A percentile compares a stretch with the other conserved stretches of the same genome.
phyloP scores from a whole-genome alignment of 192 early-diverging fungal species.

The Entomortierella chlamydospora region DNA sequence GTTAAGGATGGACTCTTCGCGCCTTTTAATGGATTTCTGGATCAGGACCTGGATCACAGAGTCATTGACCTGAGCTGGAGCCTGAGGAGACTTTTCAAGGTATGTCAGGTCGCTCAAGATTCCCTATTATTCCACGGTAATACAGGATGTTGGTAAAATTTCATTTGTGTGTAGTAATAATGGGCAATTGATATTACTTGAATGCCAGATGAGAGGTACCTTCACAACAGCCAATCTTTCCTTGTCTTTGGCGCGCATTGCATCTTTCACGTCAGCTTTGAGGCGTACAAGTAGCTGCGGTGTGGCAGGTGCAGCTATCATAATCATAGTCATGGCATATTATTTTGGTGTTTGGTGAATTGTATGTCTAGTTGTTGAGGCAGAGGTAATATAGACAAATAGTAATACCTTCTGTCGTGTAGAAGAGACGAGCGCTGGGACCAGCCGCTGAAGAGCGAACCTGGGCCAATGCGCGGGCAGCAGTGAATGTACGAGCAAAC shows the following conservation, averaged over 20 bases:
- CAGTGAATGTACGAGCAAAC: slow-evolving; percentile 30
- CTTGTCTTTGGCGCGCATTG: slow-evolving; percentile 84
- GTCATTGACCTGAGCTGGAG: slow-evolving; percentile 62
- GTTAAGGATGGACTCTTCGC: slow-evolving; percentile 78
- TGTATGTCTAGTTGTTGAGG: no score
- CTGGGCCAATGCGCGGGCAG: slow-evolving; percentile 14
- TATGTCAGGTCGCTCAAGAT: slow-evolving; percentile 85
- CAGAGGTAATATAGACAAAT: neutral
- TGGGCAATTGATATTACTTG: neutral
- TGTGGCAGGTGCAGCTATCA: slow-evolving; percentile 34
- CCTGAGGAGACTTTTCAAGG: slow-evolving; percentile 71
- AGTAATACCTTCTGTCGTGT: slow-evolving; percentile 32
- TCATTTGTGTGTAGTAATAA: no score
- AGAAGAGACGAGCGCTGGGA: slow-evolving; percentile 21
- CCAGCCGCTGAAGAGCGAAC: neutral
- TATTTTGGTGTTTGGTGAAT: no score
- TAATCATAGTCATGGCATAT: neutral
- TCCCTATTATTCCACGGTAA: slow-evolving; percentile 68
- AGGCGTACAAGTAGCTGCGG: slow-evolving; percentile 57
- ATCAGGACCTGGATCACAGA: slow-evolving; percentile 73
- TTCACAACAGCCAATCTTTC: slow-evolving; percentile 54
- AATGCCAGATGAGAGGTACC: slow-evolving; percentile 11
- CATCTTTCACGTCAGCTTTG: slow-evolving; percentile 83
- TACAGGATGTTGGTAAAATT: neutral
- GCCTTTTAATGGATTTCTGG: slow-evolving; percentile 84